Evolutionary conservation across 2,329 filamentous ascomycete genomes (phyloP).

Genomic region (Lecanicillium sp.): DNA sequence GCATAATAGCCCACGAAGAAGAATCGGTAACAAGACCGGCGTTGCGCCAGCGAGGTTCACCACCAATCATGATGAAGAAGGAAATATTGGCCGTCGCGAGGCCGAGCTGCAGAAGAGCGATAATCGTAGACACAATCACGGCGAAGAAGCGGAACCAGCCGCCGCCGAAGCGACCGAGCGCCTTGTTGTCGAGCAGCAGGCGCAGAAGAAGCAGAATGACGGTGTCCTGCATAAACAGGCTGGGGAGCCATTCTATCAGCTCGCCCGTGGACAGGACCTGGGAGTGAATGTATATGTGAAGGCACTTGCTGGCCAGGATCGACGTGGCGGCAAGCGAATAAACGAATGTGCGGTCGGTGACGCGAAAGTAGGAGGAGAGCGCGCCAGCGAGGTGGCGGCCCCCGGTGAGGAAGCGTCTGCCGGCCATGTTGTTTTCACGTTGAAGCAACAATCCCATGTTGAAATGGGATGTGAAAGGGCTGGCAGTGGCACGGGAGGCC

Average conservation of each 20-base stretch:
- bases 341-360: slow-evolving; percentile 13
- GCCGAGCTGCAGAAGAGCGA: slow-evolving; percentile 10
- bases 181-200: slow-evolving; percentile 7
- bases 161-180: slow-evolving; percentile 6
- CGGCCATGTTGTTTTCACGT: slow-evolving; percentile 7
- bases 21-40: slow-evolving; percentile 26
- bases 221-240: slow-evolving; percentile 14
- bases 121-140: not conserved
- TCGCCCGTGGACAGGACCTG: slow-evolving; percentile 9
- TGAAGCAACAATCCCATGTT: slow-evolving; percentile 10
- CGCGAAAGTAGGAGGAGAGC: slow-evolving; percentile 8
- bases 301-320: slow-evolving; percentile 11
- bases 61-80: slow-evolving; percentile 24
- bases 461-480: too few relatives aligned
- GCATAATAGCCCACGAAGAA: slow-evolving; percentile 25
- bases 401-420: not conserved
- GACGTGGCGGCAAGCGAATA: slow-evolving; percentile 11
- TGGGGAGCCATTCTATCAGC: slow-evolving; percentile 9
- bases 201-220: slow-evolving; percentile 13
- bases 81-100: slow-evolving; percentile 22
- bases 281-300: slow-evolving; percentile 15
- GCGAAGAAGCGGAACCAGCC: slow-evolving; percentile 11
- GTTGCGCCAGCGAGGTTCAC: slow-evolving; percentile 31
- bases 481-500: too few relatives aligned
- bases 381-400: not conserved